Evolutionary conservation across 108 stramenopile species (phyloP).

Genomic region (Cyclotella kingstonii): DNA sequence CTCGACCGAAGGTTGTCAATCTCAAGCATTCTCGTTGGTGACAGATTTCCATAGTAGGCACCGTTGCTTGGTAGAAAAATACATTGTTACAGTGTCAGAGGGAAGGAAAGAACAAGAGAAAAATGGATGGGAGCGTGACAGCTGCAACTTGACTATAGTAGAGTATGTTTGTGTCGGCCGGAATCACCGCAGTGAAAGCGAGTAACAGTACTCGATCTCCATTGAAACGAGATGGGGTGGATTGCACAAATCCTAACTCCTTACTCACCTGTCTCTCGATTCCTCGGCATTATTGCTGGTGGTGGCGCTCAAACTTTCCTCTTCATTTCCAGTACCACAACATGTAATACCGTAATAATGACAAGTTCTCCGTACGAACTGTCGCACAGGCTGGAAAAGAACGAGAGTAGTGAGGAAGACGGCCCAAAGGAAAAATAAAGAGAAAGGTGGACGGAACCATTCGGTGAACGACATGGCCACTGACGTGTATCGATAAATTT

Average conservation of each 20-base stretch:
- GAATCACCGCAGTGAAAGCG: no score
- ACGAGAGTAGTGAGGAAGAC: constrained; percentile 50
- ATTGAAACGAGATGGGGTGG: no score
- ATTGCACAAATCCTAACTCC: no score
- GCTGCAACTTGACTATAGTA: no score
- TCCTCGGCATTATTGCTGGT: no score
- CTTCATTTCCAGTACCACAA: not conserved
- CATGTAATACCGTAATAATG: not conserved
- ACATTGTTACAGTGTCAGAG: no score
- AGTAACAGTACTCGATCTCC: no score
- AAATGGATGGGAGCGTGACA: not conserved
- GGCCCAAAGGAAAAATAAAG: constrained; percentile 45
- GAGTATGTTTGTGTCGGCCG: no score
- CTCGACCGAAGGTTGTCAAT: constrained; percentile 25
- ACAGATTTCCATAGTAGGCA: constrained; percentile 10
- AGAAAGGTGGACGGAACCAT: constrained; percentile 12
- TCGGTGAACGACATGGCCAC: not conserved
- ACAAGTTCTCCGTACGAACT: not conserved
- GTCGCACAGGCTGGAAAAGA: constrained; percentile 48
- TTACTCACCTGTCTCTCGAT: not conserved
- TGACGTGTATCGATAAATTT: no score
- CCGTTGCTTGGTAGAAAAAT: not conserved
- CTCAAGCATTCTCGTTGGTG: constrained; percentile 9
- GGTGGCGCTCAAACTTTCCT: not conserved
- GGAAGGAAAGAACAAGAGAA: not conserved